Evolutionary conservation across 2,329 filamentous ascomycete species (phyloP).

Genomic region (Botrytis galanthina): DNA sequence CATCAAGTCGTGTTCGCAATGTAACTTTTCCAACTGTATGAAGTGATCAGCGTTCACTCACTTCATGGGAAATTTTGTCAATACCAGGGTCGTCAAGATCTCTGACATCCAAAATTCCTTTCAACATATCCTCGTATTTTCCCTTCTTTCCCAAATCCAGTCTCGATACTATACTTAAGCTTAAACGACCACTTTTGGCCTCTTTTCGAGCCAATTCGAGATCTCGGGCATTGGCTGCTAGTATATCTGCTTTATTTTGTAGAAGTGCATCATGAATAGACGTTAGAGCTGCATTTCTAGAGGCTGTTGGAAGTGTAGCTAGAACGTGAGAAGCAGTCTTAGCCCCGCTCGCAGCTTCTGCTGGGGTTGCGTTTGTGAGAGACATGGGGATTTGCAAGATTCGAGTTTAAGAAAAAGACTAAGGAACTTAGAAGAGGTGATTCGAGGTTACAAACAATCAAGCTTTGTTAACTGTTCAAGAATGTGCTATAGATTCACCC

Average conservation of each 20-base stretch:
- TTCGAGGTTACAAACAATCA: neutral
- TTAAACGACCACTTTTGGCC: slow-evolving; percentile 72
- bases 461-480: neutral
- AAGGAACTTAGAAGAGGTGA: neutral
- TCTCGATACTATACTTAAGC: slow-evolving; percentile 79
- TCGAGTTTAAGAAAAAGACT: neutral
- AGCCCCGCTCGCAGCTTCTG: slow-evolving; percentile 73
- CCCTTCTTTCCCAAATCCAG: slow-evolving; percentile 82
- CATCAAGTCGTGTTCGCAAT: slow-evolving; percentile 79
- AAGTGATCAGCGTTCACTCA: slow-evolving; percentile 17
- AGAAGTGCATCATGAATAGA: slow-evolving; percentile 77
- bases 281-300: slow-evolving; percentile 81
- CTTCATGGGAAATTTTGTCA: slow-evolving; percentile 8
- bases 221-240: slow-evolving; percentile 83
- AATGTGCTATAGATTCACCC: neutral
- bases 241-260: slow-evolving; percentile 68
- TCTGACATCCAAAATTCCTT: slow-evolving; percentile 87
- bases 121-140: slow-evolving; percentile 97
- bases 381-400: slow-evolving; percentile 61
- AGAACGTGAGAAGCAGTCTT: slow-evolving; percentile 80
- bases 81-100: slow-evolving; percentile 80
- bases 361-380: slow-evolving; percentile 78
- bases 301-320: slow-evolving; percentile 70
- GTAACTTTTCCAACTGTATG: slow-evolving; percentile 75
- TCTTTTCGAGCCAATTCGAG: slow-evolving; percentile 71